A percentile compares a stretch with the other conserved stretches of the same genome.
phyloP scores from a whole-genome alignment of 805 yeast species.

The Nakazawaea molendinolei region DNA sequence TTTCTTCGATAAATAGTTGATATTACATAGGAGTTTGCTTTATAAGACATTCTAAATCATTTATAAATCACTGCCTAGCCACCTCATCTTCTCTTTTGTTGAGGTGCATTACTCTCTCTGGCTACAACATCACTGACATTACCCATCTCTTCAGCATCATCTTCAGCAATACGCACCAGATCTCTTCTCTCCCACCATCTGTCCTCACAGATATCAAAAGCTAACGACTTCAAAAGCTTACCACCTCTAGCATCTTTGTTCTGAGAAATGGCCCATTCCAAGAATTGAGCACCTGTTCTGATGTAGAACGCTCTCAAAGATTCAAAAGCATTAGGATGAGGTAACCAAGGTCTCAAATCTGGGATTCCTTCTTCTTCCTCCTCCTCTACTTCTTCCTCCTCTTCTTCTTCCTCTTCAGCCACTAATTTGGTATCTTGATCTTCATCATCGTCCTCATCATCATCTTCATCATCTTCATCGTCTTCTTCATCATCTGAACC shows the following conservation, averaged over 20 bases:
- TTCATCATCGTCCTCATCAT: constrained; percentile 53
- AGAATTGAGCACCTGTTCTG: constrained; percentile 78
- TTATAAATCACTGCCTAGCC: constrained; percentile 8
- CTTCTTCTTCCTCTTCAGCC: constrained; percentile 45
- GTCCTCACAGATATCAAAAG: constrained; percentile 87
- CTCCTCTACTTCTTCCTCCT: constrained; percentile 59
- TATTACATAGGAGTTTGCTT: constrained; percentile 12
- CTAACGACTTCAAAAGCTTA: constrained; percentile 78
- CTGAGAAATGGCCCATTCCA: constrained; percentile 89
- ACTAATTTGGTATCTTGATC: constrained; percentile 34
- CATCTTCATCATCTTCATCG: constrained; percentile 65
- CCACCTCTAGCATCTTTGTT: constrained; percentile 88
- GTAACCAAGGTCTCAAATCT: constrained; percentile 93
- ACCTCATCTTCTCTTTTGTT: constrained; percentile 48
- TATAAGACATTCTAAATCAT: no score
- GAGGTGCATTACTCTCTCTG: constrained; percentile 45
- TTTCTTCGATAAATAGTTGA: constrained; percentile 7
- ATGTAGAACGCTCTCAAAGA: constrained; percentile 74
- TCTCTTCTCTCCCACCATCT: constrained; percentile 99
- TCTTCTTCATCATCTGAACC: constrained; percentile 62
- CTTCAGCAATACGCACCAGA: constrained; percentile 82
- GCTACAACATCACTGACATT: constrained; percentile 88
- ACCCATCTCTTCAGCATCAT: constrained; percentile 80
- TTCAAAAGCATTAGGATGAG: constrained; percentile 95
- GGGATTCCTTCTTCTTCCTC: constrained; percentile 67